Conservation (phyloP, 2,329 filamentous ascomycete species). For the Fusarium solani-melongenae region DNA sequence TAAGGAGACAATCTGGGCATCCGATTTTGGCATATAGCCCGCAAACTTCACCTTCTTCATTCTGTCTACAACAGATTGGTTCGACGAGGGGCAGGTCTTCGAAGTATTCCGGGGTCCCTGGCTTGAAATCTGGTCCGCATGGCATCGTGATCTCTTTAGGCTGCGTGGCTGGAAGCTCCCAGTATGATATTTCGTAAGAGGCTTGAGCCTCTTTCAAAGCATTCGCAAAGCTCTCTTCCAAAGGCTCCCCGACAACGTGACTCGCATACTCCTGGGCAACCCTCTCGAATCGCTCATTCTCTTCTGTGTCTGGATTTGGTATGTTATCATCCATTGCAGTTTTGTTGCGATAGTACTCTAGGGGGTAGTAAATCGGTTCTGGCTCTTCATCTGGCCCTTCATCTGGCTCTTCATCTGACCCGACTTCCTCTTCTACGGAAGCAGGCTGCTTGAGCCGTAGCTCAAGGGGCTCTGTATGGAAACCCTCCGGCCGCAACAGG, state of each 20-base stretch:
- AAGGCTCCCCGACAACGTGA: too few relatives aligned
- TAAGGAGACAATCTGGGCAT: conserved; percentile 33
- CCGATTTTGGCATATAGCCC: neutral
- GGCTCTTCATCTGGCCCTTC: neutral
- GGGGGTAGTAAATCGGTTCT: neutral
- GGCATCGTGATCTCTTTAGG: neutral
- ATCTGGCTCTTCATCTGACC: neutral
- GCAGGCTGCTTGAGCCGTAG: neutral
- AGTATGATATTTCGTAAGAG: neutral
- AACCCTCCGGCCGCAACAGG: neutral
- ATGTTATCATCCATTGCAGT: neutral
- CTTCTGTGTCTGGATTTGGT: neutral
- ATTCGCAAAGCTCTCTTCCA: neutral
- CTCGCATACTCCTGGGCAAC: neutral
- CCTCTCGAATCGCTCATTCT: neutral
- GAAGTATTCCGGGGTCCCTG: neutral
- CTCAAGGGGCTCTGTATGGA: neutral
- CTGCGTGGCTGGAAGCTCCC: neutral
- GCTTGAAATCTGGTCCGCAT: neutral
- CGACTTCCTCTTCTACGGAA: neutral
- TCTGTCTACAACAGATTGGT: conserved; percentile 16
- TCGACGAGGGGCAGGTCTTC: neutral
- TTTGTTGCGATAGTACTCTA: neutral
- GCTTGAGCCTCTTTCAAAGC: neutral
- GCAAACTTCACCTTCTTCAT: conserved; percentile 4